Percentiles rank a stretch among this genome's conserved stretches.
Conservation (phyloP, 2,329 filamentous ascomycete genomes). For the Tolypocladium sp. region DNA sequence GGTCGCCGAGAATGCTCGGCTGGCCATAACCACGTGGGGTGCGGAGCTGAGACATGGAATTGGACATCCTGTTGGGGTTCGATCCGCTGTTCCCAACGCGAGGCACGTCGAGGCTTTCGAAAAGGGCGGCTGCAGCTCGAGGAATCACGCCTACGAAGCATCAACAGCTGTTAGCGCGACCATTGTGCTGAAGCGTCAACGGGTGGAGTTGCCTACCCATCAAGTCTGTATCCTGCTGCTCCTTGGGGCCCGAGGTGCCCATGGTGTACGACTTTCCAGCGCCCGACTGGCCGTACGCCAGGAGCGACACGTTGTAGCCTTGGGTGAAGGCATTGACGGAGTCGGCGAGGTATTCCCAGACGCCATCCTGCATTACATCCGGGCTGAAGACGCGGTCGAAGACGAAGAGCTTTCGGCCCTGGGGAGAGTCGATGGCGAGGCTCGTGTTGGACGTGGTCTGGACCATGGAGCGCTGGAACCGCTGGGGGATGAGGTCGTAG, state of each 20-base stretch:
- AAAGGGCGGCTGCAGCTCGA: conserved; percentile 75
- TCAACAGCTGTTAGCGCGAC: not conserved
- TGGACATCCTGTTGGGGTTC: conserved; percentile 38
- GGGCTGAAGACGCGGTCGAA: conserved; percentile 92
- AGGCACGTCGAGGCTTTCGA: conserved; percentile 70
- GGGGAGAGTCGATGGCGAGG: conserved; percentile 79
- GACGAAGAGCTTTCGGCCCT: conserved; percentile 89
- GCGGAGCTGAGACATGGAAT: conserved; percentile 66
- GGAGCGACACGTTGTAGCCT: conserved; percentile 95
- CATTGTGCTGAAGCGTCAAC: not conserved
- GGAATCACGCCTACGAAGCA: conserved; percentile 73
- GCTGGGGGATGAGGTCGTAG: conserved; percentile 88
- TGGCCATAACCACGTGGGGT: conserved; percentile 63
- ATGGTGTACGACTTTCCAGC: conserved; percentile 98
- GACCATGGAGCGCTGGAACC: conserved; percentile 88
- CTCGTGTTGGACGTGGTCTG: conserved; percentile 81
- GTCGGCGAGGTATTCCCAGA: conserved; percentile 91
- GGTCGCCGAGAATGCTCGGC: conserved; percentile 47
- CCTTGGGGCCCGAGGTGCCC: conserved; percentile 82
- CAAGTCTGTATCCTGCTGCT: conserved; percentile 59
- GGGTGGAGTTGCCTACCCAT: conserved; percentile 55
- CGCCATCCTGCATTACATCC: conserved; percentile 73
- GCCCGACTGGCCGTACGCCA: conserved; percentile 95
- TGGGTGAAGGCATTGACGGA: conserved; percentile 85
- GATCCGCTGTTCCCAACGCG: conserved; percentile 36